Conservation (phyloP, 2,329 filamentous ascomycete genomes). For the Cryphonectria nitschkei region DNA sequence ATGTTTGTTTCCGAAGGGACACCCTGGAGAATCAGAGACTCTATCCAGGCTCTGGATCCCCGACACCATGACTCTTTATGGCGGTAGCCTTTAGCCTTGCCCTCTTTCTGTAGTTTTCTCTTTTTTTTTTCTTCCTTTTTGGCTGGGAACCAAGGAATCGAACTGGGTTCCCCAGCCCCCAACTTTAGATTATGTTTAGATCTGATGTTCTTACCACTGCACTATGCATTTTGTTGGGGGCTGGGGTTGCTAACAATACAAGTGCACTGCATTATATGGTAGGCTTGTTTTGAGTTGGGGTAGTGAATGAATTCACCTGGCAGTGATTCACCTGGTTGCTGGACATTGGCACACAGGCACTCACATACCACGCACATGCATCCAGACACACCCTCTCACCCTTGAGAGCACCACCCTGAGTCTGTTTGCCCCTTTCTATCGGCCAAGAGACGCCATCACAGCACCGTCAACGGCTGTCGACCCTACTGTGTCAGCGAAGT, state of each 20-base stretch:
- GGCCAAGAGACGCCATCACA: background rate
- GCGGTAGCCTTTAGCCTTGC: background rate
- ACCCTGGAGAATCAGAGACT: slow-evolving; percentile 13
- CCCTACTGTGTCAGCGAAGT: background rate
- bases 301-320: background rate
- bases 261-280: background rate
- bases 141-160: background rate
- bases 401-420: background rate
- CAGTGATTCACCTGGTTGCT: background rate
- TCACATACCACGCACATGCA: background rate
- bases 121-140: background rate
- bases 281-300: background rate
- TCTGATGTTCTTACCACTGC: background rate
- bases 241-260: background rate
- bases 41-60: slow-evolving; percentile 11
- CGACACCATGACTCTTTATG: slow-evolving; percentile 4
- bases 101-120: background rate
- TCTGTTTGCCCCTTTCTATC: background rate
- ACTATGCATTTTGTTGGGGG: background rate
- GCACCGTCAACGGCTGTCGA: background rate
- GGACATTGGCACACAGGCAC: background rate
- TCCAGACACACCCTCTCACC: background rate
- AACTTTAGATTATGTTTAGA: background rate
- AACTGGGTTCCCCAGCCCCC: background rate
- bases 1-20: slow-evolving; percentile 15